Percentiles rank a stretch among this genome's conserved stretches.
phyloP scores from a whole-genome alignment of 1,284 basidiomycete species.

The Phylloboletellus chloephorus region DNA sequence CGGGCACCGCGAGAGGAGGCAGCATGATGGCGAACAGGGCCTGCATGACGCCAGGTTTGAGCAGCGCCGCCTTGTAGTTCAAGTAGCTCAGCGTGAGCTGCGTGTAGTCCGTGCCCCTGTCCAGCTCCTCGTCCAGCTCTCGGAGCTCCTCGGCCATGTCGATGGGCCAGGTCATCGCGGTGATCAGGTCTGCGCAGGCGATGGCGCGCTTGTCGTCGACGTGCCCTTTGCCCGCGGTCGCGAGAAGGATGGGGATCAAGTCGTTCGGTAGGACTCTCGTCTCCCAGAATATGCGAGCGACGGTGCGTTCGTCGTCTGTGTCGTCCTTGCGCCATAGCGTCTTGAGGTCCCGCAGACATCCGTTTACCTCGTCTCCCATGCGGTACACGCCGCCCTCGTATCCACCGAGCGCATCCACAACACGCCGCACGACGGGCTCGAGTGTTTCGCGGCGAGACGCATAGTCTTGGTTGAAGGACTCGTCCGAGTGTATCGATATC shows the following conservation, averaged over 20 bases:
- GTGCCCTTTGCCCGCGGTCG: conserved; percentile 70
- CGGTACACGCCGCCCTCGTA: conserved; percentile 66
- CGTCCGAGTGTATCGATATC: conserved; percentile 35
- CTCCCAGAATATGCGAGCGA: conserved; percentile 86
- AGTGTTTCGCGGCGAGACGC: conserved; percentile 45
- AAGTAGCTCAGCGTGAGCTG: conserved; percentile 75
- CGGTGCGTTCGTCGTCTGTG: conserved; percentile 88
- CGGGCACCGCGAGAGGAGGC: conserved; percentile 59
- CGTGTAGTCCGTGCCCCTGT: conserved; percentile 81
- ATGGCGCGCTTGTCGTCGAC: conserved; percentile 83
- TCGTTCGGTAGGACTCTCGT: conserved; percentile 80
- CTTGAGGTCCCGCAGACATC: conserved; percentile 90
- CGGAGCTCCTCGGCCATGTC: conserved; percentile 88
- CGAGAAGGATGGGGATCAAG: conserved; percentile 77
- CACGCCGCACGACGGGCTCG: conserved; percentile 60
- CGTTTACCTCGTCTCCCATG: conserved; percentile 78
- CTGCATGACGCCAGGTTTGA: conserved; percentile 61
- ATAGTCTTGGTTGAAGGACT: conserved; percentile 29
- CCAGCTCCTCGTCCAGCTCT: conserved; percentile 76
- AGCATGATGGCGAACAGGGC: conserved; percentile 66
- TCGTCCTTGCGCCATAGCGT: conserved; percentile 93
- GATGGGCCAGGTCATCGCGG: conserved; percentile 96
- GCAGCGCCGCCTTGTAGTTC: conserved; percentile 78
- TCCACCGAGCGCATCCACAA: conserved; percentile 73
- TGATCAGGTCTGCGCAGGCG: conserved; percentile 82